A percentile compares a stretch with the other conserved stretches of the same genome.
Evolutionary conservation across 2,329 filamentous ascomycete genomes (phyloP).

Genomic region (Diaporthe nobilis): DNA sequence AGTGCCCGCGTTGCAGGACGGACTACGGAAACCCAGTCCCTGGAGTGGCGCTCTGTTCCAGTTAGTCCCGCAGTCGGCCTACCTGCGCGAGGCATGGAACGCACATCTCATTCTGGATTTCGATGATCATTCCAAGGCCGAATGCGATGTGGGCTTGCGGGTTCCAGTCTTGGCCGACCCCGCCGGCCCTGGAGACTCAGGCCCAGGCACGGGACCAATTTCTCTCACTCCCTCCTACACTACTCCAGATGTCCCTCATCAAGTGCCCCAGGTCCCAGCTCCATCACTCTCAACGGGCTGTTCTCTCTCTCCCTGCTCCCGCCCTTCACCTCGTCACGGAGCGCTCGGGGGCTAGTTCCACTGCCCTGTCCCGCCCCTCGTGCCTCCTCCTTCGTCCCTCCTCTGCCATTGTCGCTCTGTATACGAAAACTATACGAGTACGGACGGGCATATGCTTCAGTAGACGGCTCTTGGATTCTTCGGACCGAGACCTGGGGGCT

Average conservation of each 20-base stretch:
- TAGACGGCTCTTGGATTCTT: background rate
- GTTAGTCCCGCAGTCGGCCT: background rate
- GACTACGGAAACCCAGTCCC: background rate
- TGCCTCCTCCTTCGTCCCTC: constrained; percentile 2
- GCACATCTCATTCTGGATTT: constrained; percentile 26
- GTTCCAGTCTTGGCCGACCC: constrained; percentile 33
- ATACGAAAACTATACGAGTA: constrained; percentile 17
- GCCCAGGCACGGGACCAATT: constrained; percentile 26
- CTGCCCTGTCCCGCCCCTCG: constrained; percentile 6
- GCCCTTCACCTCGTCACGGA: constrained; percentile 12
- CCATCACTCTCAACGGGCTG: background rate
- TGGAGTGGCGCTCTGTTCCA: background rate
- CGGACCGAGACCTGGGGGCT: background rate
- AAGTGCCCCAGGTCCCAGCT: background rate
- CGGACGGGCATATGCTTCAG: constrained; percentile 17
- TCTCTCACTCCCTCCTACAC: background rate
- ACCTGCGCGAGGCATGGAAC: constrained; percentile 6
- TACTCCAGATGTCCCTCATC: constrained; percentile 24
- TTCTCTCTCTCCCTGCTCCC: background rate
- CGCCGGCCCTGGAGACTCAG: constrained; percentile 20
- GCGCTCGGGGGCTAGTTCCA: constrained; percentile 27
- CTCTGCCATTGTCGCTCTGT: background rate
- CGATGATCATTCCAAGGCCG: constrained; percentile 28
- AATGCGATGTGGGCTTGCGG: constrained; percentile 29
- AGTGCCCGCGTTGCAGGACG: background rate